Conservation (phyloP, 2,329 filamentous ascomycete species). For the Paramyrothecium sp. region DNA sequence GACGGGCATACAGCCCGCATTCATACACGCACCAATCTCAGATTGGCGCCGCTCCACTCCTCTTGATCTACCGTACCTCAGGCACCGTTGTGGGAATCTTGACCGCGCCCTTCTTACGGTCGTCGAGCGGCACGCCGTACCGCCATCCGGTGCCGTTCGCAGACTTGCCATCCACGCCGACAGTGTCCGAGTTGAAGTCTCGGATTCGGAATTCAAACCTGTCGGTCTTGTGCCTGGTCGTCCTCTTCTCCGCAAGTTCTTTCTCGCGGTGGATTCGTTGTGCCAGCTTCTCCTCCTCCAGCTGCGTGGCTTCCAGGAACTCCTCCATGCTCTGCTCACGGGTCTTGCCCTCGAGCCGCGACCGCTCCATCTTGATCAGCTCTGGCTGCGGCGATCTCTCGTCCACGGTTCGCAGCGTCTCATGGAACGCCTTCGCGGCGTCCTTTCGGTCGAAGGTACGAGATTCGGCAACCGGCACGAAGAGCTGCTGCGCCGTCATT, state of each 20-base stretch:
- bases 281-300: slow-evolving; percentile 39
- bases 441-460: slow-evolving; percentile 63
- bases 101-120: slow-evolving; percentile 61
- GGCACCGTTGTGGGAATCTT: slow-evolving; percentile 67
- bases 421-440: slow-evolving; percentile 63
- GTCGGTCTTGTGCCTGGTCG: slow-evolving; percentile 44
- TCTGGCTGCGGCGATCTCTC: slow-evolving; percentile 61
- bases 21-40: slow-evolving; percentile 15
- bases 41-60: neutral
- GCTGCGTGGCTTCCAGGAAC: slow-evolving; percentile 42
- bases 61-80: neutral
- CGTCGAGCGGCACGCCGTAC: slow-evolving; percentile 62
- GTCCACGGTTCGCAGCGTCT: slow-evolving; percentile 59
- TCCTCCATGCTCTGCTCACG: slow-evolving; percentile 33
- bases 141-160: slow-evolving; percentile 56
- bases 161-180: slow-evolving; percentile 52
- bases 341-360: slow-evolving; percentile 36
- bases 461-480: slow-evolving; percentile 62
- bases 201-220: slow-evolving; percentile 65
- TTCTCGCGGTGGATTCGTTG: slow-evolving; percentile 26
- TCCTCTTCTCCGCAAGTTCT: slow-evolving; percentile 36
- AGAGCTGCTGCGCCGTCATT: slow-evolving; percentile 62
- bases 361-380: slow-evolving; percentile 55
- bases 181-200: slow-evolving; percentile 55
- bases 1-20: slow-evolving; percentile 20